phyloP scores from a whole-genome alignment of 23 red algal genomes.

The Gracilaria caudata region DNA sequence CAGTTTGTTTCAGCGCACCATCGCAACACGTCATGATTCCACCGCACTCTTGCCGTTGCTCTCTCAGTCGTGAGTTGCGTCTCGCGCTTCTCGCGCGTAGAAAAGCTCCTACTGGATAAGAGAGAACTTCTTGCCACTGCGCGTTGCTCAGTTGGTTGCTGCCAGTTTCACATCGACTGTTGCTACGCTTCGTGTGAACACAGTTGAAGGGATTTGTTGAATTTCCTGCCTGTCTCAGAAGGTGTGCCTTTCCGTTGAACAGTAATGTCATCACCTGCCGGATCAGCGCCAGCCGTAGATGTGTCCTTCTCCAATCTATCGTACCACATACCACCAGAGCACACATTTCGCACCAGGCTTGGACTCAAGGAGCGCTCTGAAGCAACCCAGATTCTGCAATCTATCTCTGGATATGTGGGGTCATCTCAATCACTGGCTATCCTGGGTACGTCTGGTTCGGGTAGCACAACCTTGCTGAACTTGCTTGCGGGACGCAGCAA shows the following conservation, averaged over 20 bases:
- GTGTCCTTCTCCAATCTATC: conserved; percentile 34
- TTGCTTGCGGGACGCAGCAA: conserved; percentile 77
- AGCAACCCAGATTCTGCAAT: conserved; percentile 60
- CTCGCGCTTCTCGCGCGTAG: not conserved
- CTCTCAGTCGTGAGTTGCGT: not conserved
- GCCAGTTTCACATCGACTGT: no score
- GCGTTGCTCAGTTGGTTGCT: not conserved
- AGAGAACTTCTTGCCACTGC: not conserved
- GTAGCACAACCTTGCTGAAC: conserved; percentile 87
- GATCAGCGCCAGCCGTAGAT: conserved; percentile 6
- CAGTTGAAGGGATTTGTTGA: no score
- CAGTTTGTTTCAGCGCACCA: not conserved
- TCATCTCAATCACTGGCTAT: conserved; percentile 83
- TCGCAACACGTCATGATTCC: not conserved
- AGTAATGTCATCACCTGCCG: not conserved
- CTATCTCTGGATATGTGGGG: conserved; percentile 63
- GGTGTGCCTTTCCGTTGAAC: not conserved
- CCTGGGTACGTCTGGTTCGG: conserved; percentile 76
- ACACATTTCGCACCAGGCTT: conserved; percentile 1
- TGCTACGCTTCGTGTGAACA: no score
- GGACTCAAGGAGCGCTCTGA: not conserved
- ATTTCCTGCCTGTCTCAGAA: no score
- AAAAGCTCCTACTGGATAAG: not conserved
- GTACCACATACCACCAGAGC: conserved; percentile 21
- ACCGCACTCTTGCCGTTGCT: not conserved